These are phyloP conservation scores for Lactarius tabidus DNA, from an alignment of 768 basidiomycete genomes.

Conservation along the genomic window DNA sequence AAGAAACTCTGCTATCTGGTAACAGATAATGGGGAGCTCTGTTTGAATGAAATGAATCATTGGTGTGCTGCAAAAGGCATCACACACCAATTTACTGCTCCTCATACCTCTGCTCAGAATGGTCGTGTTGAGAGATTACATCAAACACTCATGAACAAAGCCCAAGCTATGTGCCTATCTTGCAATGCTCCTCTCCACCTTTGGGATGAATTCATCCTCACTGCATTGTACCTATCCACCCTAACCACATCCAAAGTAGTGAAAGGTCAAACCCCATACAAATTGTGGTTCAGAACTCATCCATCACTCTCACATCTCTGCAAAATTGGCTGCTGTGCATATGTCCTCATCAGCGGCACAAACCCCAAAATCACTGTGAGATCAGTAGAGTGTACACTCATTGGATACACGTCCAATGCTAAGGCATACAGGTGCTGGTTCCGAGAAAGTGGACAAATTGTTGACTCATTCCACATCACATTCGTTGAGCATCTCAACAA, in stretches of 20 bases:
- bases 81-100: conserved; percentile 1
- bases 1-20: not conserved
- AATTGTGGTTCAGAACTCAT: not conserved
- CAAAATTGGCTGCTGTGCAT: conserved; percentile 5
- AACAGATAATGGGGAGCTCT: conserved; percentile 1
- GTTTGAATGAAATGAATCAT: not conserved
- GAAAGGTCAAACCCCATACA: not conserved
- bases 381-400: not conserved
- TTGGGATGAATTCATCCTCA: conserved; percentile 3
- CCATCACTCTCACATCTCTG: not conserved
- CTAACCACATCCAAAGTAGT: conserved; percentile 23
- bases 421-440: not conserved
- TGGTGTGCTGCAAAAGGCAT: not conserved
- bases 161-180: not conserved
- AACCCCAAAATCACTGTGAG: not conserved
- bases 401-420: not conserved
- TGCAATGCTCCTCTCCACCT: not conserved
- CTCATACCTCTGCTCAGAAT: conserved; percentile 7
- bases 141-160: not conserved
- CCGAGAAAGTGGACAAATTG: too few relatives aligned
- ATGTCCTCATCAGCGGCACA: not conserved
- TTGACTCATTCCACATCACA: too few relatives aligned
- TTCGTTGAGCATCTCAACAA: too few relatives aligned
- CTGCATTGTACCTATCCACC: not conserved
- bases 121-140: conserved; percentile 2